phyloP scores from a whole-genome alignment of 2,329 filamentous ascomycete species.

The Drechmeria coniospora region DNA sequence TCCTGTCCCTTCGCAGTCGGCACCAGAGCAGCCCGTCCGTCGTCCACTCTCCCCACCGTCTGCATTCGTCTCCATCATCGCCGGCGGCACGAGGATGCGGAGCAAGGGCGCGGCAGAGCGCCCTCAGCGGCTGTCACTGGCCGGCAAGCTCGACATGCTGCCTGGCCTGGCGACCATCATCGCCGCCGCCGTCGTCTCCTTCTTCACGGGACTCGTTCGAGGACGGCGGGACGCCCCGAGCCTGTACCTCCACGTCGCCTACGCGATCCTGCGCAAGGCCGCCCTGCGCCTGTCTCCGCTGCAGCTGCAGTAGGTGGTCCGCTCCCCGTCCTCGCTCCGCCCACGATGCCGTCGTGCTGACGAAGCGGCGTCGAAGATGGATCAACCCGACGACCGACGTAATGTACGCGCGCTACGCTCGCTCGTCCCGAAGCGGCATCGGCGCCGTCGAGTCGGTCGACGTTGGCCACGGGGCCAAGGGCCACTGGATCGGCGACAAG shows the following conservation, averaged over 20 bases:
- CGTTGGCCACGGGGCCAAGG: slow-evolving; percentile 6
- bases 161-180: slow-evolving; percentile 6
- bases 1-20: too few relatives aligned
- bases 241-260: slow-evolving; percentile 8
- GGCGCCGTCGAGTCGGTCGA: slow-evolving; percentile 7
- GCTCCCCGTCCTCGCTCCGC: too few relatives aligned
- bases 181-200: slow-evolving; percentile 3
- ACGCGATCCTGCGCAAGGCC: slow-evolving; percentile 7
- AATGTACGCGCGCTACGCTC: slow-evolving; percentile 7
- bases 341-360: neutral
- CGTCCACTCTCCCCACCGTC: too few relatives aligned
- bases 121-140: slow-evolving; percentile 4
- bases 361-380: slow-evolving; percentile 1
- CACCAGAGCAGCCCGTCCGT: too few relatives aligned
- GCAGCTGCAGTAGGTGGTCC: slow-evolving; percentile 7
- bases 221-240: slow-evolving; percentile 7
- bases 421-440: slow-evolving; percentile 3
- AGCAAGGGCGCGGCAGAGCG: too few relatives aligned
- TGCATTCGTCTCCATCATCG: too few relatives aligned
- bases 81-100: too few relatives aligned
- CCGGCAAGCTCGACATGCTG: slow-evolving; percentile 7
- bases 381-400: slow-evolving; percentile 7
- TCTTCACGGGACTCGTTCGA: slow-evolving; percentile 6
- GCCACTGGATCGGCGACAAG: slow-evolving; percentile 9
- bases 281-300: slow-evolving; percentile 6